phyloP scores from a whole-genome alignment of 1,139 yeast genomes.

The Spathaspora sp. region DNA sequence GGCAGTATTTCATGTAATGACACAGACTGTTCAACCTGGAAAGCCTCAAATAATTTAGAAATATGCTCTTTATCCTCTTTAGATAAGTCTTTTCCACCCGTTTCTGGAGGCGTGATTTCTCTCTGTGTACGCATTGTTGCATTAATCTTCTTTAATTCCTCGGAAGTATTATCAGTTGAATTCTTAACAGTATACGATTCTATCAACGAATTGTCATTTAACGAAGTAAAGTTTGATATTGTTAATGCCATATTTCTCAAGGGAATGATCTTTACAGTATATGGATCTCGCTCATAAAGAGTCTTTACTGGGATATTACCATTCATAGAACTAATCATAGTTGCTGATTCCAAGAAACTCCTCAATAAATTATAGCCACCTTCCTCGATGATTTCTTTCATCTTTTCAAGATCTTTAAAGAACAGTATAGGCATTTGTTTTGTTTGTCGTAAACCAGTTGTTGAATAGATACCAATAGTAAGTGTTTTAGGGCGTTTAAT shows the following conservation, averaged over 20 bases:
- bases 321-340: conserved; percentile 25
- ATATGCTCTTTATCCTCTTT: conserved; percentile 16
- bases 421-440: conserved; percentile 47
- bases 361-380: conserved; percentile 32
- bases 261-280: conserved; percentile 42
- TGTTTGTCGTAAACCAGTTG: conserved; percentile 30
- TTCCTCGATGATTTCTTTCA: conserved; percentile 29
- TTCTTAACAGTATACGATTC: conserved; percentile 44
- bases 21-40: conserved; percentile 1
- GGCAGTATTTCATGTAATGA: background rate
- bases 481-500: conserved; percentile 55
- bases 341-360: conserved; percentile 28
- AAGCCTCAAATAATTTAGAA: conserved; percentile 17
- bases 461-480: conserved; percentile 31
- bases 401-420: conserved; percentile 37
- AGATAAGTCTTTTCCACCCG: conserved; percentile 7
- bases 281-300: conserved; percentile 20
- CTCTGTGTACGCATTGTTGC: conserved; percentile 6
- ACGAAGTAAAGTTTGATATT: conserved; percentile 52
- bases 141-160: conserved; percentile 24
- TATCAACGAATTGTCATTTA: conserved; percentile 43
- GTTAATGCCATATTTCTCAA: conserved; percentile 50
- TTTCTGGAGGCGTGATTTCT: conserved; percentile 6
- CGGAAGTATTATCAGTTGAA: conserved; percentile 12
- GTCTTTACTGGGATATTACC: conserved; percentile 38